These are phyloP conservation scores for Podaxis mareebaensis DNA, from an alignment of 768 basidiomycete species.

Conservation along the genomic window DNA sequence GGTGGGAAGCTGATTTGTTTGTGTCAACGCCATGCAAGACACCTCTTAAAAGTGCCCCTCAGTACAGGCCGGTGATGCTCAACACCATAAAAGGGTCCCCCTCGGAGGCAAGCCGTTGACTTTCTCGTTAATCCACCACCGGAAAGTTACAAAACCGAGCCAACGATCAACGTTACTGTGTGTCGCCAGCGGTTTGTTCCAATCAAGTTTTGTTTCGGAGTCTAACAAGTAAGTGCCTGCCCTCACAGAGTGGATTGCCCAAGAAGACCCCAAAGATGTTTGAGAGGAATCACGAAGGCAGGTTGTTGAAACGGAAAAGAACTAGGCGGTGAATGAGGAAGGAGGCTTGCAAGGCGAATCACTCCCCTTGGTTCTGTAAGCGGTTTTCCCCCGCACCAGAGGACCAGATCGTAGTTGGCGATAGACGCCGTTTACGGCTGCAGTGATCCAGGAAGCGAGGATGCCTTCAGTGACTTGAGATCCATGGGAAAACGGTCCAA, in stretches of 20 bases:
- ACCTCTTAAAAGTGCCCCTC: background rate
- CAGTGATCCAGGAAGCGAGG: background rate
- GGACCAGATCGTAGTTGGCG: background rate
- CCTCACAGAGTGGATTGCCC: background rate
- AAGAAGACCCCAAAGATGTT: background rate
- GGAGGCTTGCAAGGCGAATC: background rate
- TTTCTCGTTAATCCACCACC: background rate
- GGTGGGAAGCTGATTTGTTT: background rate
- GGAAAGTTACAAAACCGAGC: background rate
- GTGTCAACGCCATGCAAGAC: conserved; percentile 7
- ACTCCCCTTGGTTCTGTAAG: background rate
- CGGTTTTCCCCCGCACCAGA: background rate
- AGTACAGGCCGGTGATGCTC: background rate
- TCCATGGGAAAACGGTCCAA: background rate
- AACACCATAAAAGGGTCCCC: background rate
- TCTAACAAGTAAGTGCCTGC: background rate
- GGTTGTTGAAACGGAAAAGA: background rate
- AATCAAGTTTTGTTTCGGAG: background rate
- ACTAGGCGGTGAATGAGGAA: background rate
- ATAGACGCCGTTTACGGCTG: too few relatives aligned
- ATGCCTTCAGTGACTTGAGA: background rate
- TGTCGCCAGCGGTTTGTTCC: background rate
- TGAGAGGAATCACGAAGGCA: background rate
- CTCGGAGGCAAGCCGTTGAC: background rate
- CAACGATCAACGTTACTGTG: background rate